Base-by-base conservation (phyloP, 164 flowering plant species). In the Stephania cephalantha region DNA sequence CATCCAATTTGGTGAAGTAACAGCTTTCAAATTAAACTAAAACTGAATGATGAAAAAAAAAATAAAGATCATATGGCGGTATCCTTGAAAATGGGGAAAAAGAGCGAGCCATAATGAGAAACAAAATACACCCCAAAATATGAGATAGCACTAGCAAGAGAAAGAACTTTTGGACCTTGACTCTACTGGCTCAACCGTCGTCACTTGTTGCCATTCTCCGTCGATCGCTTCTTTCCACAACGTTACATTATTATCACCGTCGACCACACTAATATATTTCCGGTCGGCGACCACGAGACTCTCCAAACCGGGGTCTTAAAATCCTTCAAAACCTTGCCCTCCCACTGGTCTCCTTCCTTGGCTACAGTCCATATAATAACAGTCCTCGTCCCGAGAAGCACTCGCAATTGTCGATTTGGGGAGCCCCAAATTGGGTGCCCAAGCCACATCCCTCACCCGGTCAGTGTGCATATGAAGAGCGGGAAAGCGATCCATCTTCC, bases 141-240 rank as follows among this genome's bases (percentile, higher is more conserved):
- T 31, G 69, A 72, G 30, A 71, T 55, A 11, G 18, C 61, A 71
- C n/a, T 58, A 58, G 52, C 35, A 75, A 31, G 48, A 77, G 15
- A 72, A 48, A 69, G 46, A 69, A 35, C n/a, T n/a, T 2, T 48
- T 53, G 64, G 74, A 74, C 22, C 67, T 73, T 53, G 31, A 66
- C 9, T 69, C 79, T 80, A 82, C 13, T n/a, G 85, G 85, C 48
- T 86, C 85, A 22, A 86, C 87, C 12, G 89, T 82, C n/a, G 84
- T 81, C 77, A 86, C 87, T 80, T 82, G 85, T 61, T 83, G 86
- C 87, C 89, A 85, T 61, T 84, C 86, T n/a, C 87, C 87, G 77
- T 86, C 87, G 9, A 85, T 87, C 9, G 89, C 87, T 73, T 86
- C 89, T 68, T 86, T 86, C 89, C 89, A 86, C 76, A 85, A 72